Evolutionary conservation across 345 rosid genomes (phyloP).

Genomic region (Barbarea vulgaris): DNA sequence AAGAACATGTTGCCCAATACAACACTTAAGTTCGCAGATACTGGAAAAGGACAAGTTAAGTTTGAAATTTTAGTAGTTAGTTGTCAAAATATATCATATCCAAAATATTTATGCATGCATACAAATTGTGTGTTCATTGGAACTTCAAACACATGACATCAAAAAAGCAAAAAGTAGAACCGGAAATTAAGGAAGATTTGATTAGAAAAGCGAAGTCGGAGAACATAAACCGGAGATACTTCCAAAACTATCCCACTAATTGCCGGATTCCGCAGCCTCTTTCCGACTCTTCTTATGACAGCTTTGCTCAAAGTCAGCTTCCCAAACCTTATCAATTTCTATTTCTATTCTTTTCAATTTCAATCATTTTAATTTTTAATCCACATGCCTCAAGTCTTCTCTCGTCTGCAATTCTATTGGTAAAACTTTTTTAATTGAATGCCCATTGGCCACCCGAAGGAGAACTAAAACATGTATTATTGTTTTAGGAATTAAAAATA

Average conservation of each 20-base stretch:
- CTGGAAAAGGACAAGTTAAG: background rate
- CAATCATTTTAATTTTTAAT: background rate
- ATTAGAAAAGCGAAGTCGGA: slow-evolving; percentile 20
- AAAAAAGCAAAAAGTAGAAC: background rate
- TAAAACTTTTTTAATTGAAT: background rate
- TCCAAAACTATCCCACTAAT: slow-evolving; percentile 36
- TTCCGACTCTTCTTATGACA: slow-evolving; percentile 23
- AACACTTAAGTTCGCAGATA: background rate
- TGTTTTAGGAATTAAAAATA: too few species aligned
- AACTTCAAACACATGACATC: slow-evolving; percentile 37
- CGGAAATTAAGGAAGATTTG: slow-evolving; percentile 29
- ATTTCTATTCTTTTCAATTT: slow-evolving; percentile 3
- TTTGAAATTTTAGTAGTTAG: background rate
- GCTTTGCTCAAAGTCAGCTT: slow-evolving; percentile 27
- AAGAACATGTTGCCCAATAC: background rate
- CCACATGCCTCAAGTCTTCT: background rate
- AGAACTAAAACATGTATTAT: background rate
- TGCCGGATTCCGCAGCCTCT: slow-evolving; percentile 27
- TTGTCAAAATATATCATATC: background rate
- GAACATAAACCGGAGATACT: slow-evolving; percentile 18
- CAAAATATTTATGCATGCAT: background rate
- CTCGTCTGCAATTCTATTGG: background rate
- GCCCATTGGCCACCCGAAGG: background rate
- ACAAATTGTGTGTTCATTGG: slow-evolving; percentile 6
- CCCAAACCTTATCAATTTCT: background rate